Evolutionary conservation across 116 monocot species (phyloP).

Genomic region (Dioscorea cayenensis): DNA sequence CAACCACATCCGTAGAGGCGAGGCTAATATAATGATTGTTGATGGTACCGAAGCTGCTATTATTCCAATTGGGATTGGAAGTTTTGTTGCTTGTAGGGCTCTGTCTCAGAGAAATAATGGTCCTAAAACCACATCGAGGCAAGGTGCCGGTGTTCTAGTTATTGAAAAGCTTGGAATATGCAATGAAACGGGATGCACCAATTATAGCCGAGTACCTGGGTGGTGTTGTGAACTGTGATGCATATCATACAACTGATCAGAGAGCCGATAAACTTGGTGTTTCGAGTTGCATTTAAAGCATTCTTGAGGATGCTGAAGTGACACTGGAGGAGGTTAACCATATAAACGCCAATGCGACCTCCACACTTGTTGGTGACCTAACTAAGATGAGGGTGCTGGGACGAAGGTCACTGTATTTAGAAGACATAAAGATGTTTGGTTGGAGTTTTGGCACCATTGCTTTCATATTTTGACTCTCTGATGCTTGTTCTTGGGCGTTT

Average conservation of each 20-base stretch:
- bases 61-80: constrained; percentile 95
- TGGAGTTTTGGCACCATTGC: too few species aligned
- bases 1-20: too few species aligned
- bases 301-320: constrained; percentile 93
- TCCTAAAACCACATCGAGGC: constrained; percentile 92
- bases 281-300: constrained; percentile 78
- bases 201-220: too few species aligned
- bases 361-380: constrained; percentile 62
- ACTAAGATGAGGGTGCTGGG: constrained; percentile 62
- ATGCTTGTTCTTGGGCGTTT: too few species aligned
- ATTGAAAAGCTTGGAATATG: constrained; percentile 95
- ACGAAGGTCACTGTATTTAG: too few species aligned
- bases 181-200: constrained; percentile 95
- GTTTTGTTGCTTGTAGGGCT: constrained; percentile 97
- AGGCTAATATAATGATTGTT: constrained; percentile 91
- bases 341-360: constrained; percentile 77
- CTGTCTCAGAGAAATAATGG: constrained; percentile 96
- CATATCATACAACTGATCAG: constrained; percentile 99
- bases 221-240: too few species aligned
- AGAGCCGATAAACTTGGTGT: constrained; percentile 97
- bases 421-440: too few species aligned
- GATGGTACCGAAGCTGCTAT: constrained; percentile 99
- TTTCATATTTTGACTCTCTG: too few species aligned
- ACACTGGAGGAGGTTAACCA: constrained; percentile 95
- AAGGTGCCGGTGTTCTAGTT: constrained; percentile 98